Evolutionary conservation across 345 rosid species (phyloP), one percentile per base, ranked within the genome.

Genomic region (Cochlearia excelsa): DNA sequence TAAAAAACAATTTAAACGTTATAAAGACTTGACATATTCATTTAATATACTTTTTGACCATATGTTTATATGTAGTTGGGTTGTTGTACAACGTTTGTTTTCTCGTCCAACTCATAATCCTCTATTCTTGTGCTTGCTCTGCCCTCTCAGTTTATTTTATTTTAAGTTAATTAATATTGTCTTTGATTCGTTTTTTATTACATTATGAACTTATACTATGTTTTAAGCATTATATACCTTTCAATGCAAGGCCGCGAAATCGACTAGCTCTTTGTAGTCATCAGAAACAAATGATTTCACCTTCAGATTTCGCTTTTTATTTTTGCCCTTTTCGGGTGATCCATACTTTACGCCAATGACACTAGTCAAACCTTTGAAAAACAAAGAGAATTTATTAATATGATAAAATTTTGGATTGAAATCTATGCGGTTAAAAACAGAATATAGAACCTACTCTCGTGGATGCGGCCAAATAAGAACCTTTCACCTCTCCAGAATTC

Each of bases 401-500:
- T 10, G 9, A 27, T 48, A 48, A 45, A 31, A 57, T 4, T 31
- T 3, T 11, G 2, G 8, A 39, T 11, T 34, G 8, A n/a, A n/a
- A n/a, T n/a, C n/a, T n/a, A n/a, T n/a, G n/a, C n/a, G n/a, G n/a
- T n/a, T 34, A 39, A 39, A 5, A 26, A 42, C 30, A 51, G 9
- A 2, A 63, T 61, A 57, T 35, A 37, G 40, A 44, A 71, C 97
- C 83, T 74, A 93, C 99, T 87, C 49, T 72, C 48, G 77, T 89
- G 94, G 63, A 93, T 59, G 11, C 99, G 97, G 7, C 97, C 99
- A 51, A 78, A 89, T 48, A 93, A 65, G 69, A 89, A 89, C 63
- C 87, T 76, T 72, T 93, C 99, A n/a, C 97, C 99, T 74, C 69
- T 93, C 99, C 99, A 93, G 65, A 68, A 87, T 74, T 87, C 94